Base-by-base conservation (phyloP, 176 grass and related monocot species). In the Areca catechu region DNA sequence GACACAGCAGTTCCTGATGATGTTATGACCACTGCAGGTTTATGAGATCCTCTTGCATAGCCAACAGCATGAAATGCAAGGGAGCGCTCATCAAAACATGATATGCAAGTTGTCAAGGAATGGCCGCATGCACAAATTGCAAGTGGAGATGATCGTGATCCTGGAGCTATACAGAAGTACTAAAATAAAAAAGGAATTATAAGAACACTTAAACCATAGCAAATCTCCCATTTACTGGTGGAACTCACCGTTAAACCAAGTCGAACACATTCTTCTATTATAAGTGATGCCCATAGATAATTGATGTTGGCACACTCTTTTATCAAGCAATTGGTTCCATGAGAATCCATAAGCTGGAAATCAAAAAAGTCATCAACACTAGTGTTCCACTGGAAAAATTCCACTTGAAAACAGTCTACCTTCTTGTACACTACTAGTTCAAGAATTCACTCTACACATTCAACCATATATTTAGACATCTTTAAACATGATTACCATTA, bases 61-160 rank as follows among this genome's bases (percentile, higher is more conserved):
- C 92, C 92, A 73, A 96, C 58, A 71, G 92, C 92, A 80, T 96
- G 77, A 84, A 96, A 96, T 84, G 83, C 92, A 67, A 96, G 92
- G 74, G 92, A 96, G 20, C 86, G 83, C 63, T 96, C 92, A 75
- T 96, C 92, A 62, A 84, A 96, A 81, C 85, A 96, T 49, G 92
- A 96, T 76, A 90, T 79, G 72, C 92, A 96, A 67, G 72, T 90
- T 79, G 86, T 77, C 50, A 68, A 76, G 53, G 83, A 72, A 84
- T 96, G 92, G 61, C 60, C 50, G 69, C 76, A 78, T 63, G 92
- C 86, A 77, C 77, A 76, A 71, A 90, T 79, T 49, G 92, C 86
- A 78, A 96, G 92, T 66, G 86, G 92, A 68, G 83, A 96, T 67
- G 92, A 96, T 78, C 92, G 85, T 21, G 86, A 96, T 72, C 86